These are phyloP conservation scores for Aphanomyces stellatus DNA, from an alignment of 352 stramenopile species.

Conservation along the genomic window DNA sequence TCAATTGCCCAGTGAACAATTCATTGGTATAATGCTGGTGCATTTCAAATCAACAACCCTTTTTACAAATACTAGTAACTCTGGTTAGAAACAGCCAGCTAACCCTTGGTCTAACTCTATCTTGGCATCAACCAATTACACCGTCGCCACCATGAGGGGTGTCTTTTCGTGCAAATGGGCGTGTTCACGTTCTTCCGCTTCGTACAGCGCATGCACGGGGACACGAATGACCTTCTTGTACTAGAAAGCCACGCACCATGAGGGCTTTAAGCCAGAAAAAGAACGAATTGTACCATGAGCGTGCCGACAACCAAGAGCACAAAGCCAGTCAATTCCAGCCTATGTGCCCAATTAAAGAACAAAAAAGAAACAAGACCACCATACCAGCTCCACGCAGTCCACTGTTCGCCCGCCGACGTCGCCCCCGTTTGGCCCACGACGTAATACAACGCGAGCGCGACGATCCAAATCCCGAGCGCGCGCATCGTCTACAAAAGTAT, in stretches of 20 bases:
- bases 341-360: slow-evolving; percentile 16
- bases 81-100: no score
- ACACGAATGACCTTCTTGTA: slow-evolving; percentile 22
- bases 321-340: slow-evolving; percentile 23
- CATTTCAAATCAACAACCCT: no score
- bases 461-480: slow-evolving; percentile 18
- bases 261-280: background rate
- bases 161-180: slow-evolving; percentile 3
- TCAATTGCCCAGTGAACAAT: no score
- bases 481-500: background rate
- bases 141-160: no score
- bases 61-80: no score
- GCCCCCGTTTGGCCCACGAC: background rate
- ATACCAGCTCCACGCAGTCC: slow-evolving; percentile 6
- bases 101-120: no score
- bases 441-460: slow-evolving; percentile 13
- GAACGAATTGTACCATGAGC: slow-evolving; percentile 5
- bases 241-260: background rate
- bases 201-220: background rate
- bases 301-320: slow-evolving; percentile 15
- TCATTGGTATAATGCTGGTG: no score
- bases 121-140: no score
- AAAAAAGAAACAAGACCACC: background rate
- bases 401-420: background rate
- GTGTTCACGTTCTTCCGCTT: slow-evolving; percentile 34